Percentiles rank a stretch among this genome's conserved stretches.
These are phyloP conservation scores for Arachnomyces sp. DNA, from an alignment of 2,329 filamentous ascomycete genomes.

Conservation along the genomic window DNA sequence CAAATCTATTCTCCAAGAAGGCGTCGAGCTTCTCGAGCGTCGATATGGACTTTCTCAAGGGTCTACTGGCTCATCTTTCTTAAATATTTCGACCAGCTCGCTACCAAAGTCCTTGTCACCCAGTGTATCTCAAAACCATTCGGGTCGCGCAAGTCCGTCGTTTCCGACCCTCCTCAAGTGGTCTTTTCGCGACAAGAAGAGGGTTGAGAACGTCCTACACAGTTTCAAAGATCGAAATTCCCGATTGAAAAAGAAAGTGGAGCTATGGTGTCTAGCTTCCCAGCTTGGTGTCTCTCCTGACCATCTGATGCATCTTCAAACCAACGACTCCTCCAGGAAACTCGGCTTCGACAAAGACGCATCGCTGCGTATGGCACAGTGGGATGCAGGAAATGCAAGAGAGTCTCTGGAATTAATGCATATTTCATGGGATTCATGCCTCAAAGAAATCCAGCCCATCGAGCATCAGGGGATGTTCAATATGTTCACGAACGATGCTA, in stretches of 20 bases:
- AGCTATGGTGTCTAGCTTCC: slow-evolving; percentile 11
- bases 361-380: slow-evolving; percentile 7
- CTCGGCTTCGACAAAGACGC: slow-evolving; percentile 14
- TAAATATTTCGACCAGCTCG: too few relatives aligned
- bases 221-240: slow-evolving; percentile 10
- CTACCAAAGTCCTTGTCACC: neutral
- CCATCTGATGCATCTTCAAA: slow-evolving; percentile 11
- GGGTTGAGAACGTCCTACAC: slow-evolving; percentile 6
- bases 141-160: too few relatives aligned
- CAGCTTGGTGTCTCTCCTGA: slow-evolving; percentile 10
- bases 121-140: neutral
- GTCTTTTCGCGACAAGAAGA: slow-evolving; percentile 13
- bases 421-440: too few relatives aligned
- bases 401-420: too few relatives aligned
- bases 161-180: slow-evolving; percentile 6
- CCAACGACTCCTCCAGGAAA: slow-evolving; percentile 9
- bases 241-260: slow-evolving; percentile 13
- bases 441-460: too few relatives aligned
- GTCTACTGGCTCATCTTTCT: too few relatives aligned
- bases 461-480: too few relatives aligned
- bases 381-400: slow-evolving; percentile 3
- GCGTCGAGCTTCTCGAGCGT: slow-evolving; percentile 4
- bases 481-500: too few relatives aligned
- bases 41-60: slow-evolving; percentile 7
- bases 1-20: slow-evolving; percentile 8